phyloP scores from a whole-genome alignment of 2,329 filamentous ascomycete genomes.

The Aspergillus sp. region DNA sequence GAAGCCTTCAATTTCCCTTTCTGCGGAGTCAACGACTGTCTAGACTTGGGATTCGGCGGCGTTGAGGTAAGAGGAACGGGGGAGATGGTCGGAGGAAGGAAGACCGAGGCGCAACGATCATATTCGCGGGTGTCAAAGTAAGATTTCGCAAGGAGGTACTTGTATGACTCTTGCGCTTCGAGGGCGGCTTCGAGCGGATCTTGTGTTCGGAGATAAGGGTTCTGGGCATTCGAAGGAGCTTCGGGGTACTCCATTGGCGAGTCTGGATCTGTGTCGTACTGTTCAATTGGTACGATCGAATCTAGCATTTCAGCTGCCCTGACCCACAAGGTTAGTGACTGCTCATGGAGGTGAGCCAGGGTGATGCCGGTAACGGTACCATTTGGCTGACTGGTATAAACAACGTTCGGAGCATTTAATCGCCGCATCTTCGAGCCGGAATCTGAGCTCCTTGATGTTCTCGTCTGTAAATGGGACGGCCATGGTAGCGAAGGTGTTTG shows the following conservation, averaged over 20 bases:
- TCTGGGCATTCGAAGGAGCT: slow-evolving; percentile 53
- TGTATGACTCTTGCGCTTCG: slow-evolving; percentile 76
- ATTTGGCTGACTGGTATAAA: slow-evolving; percentile 95
- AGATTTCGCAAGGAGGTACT: slow-evolving; percentile 87
- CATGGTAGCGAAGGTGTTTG: slow-evolving; percentile 28
- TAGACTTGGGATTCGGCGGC: slow-evolving; percentile 41
- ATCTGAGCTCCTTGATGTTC: slow-evolving; percentile 62
- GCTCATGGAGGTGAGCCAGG: background rate
- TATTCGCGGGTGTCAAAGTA: slow-evolving; percentile 95
- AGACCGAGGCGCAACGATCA: slow-evolving; percentile 87
- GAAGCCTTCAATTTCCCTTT: slow-evolving; percentile 65
- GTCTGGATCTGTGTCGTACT: slow-evolving; percentile 63
- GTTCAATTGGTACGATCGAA: slow-evolving; percentile 64
- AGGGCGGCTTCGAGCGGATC: slow-evolving; percentile 74
- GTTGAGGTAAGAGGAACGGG: slow-evolving; percentile 59
- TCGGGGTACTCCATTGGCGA: slow-evolving; percentile 59
- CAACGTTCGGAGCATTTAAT: slow-evolving; percentile 92
- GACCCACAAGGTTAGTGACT: slow-evolving; percentile 20
- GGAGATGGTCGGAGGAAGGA: slow-evolving; percentile 78
- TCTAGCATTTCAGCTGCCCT: slow-evolving; percentile 95
- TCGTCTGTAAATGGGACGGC: slow-evolving; percentile 39
- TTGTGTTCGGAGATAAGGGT: slow-evolving; percentile 55
- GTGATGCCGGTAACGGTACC: slow-evolving; percentile 55
- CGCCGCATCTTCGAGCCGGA: slow-evolving; percentile 78
- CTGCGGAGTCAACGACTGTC: slow-evolving; percentile 45